Conservation (phyloP, 768 basidiomycete genomes). For the Leucocoprinus leucothites region DNA sequence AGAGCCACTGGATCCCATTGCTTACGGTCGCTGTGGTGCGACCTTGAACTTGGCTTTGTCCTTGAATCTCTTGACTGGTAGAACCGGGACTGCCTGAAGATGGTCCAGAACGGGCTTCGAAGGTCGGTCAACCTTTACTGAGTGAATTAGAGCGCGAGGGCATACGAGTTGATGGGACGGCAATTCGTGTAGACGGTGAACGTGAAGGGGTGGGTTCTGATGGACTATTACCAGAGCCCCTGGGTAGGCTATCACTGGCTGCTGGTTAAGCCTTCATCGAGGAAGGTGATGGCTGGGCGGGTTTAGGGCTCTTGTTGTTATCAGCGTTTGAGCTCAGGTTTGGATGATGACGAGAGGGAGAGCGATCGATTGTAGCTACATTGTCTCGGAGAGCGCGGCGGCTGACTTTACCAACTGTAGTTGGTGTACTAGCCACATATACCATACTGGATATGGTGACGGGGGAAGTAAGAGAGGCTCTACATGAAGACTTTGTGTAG, state of each 20-base stretch:
- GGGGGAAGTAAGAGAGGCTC: constrained; percentile 41
- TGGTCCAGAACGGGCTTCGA: constrained; percentile 7
- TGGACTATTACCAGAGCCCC: neutral
- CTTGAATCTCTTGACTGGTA: neutral
- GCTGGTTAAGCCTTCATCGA: constrained; percentile 1
- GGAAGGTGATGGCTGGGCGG: constrained; percentile 6
- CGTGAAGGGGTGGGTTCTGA: constrained; percentile 2
- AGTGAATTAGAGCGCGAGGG: constrained; percentile 17
- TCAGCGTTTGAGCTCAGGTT: constrained; percentile 4
- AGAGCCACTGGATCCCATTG: constrained; percentile 20
- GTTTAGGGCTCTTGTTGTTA: neutral
- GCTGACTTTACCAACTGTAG: constrained; percentile 23
- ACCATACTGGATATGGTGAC: constrained; percentile 20
- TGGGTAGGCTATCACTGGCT: neutral
- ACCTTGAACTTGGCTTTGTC: constrained; percentile 3
- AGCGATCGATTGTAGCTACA: constrained; percentile 3
- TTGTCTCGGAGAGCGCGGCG: constrained; percentile 19
- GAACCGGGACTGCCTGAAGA: neutral
- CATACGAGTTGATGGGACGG: constrained; percentile 25
- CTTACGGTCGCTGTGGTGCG: constrained; percentile 7
- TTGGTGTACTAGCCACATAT: constrained; percentile 16
- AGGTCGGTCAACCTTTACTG: neutral
- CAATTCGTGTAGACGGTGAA: constrained; percentile 6
- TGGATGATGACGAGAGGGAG: neutral
- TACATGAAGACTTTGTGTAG: constrained; percentile 58